Base-by-base conservation (phyloP, 257 asterid species). In the Anisodus acutangulus region DNA sequence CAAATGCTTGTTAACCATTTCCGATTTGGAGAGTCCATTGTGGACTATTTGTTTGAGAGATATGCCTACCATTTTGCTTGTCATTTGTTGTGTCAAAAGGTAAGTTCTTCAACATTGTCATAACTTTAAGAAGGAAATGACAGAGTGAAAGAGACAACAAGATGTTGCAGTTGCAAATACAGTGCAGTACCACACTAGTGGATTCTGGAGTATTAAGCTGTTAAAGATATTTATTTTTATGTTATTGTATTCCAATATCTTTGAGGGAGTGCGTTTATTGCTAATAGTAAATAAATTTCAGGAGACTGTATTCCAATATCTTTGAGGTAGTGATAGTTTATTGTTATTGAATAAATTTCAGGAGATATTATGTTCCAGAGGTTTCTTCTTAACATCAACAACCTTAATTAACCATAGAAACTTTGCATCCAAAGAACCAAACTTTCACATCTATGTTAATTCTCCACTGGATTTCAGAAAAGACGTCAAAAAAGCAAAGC, bases 31-130 rank as follows among this genome's bases (percentile, higher is more conserved):
- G 79, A 82, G 2, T 8, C 67, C 49, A 7, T 51, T 39, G 49
- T 82, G 12, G 84, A 82, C 62, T 31, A 64, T 45, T 31, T 82
- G 45, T 82, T 82, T 67, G 78, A 62, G 26, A 82, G 62, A 64
- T 64, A 45, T 82, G 84, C 41, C n/a, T 31, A 82, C 16, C 12
- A 43, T 53, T 0, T 51, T 17, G 17, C 80, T 72, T 45, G 39
- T 45, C 39, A 72, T 45, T 72, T 72, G 41, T 72, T 72, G 58
- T 17, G 45, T 72, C 58, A 72, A 1, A 71, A 2, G 37, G 57
- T 45, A 4, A 45, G 1, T n/a, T 45, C 17, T 71, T 12, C 57
- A 71, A 71, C 58, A 43, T 71, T 45, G 79, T 71, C 57, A 71
- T 45, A n/a, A 45, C 37, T 71, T 69, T 71, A n/a, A 71, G 79